phyloP scores from a whole-genome alignment of 169 alveolate genomes.

The Neospora caninum region DNA sequence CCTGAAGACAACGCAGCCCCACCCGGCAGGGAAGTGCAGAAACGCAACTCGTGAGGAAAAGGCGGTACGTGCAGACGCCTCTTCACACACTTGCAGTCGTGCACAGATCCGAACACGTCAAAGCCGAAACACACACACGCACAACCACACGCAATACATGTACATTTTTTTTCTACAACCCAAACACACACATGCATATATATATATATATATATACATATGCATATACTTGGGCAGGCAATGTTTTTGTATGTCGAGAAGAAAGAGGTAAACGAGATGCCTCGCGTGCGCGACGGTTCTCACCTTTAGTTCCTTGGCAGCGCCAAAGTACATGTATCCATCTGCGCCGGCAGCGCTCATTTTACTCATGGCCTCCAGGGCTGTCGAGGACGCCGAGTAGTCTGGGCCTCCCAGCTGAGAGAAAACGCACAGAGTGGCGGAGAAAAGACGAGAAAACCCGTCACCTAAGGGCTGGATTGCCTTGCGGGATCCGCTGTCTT shows the following conservation, averaged over 20 bases:
- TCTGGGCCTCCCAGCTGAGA: conserved; percentile 66
- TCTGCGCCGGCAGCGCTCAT: conserved; percentile 37
- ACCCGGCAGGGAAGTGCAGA: neutral
- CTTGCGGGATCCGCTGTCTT: no score
- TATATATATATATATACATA: neutral
- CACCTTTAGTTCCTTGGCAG: conserved; percentile 64
- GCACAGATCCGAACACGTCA: neutral
- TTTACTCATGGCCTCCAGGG: conserved; percentile 36
- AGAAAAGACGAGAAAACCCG: no score
- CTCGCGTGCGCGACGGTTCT: neutral
- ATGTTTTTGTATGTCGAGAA: neutral
- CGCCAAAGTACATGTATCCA: conserved; percentile 66
- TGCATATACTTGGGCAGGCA: neutral
- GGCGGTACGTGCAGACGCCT: neutral
- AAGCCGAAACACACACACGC: neutral
- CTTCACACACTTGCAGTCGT: neutral
- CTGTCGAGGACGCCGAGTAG: conserved; percentile 31
- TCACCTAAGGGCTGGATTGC: no score
- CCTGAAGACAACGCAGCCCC: neutral
- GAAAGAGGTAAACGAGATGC: neutral
- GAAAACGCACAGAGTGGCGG: neutral
- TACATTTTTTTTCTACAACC: no score
- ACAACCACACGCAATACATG: no score
- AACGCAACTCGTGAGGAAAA: no score
- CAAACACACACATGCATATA: neutral